Evolutionary conservation across 345 rosid genomes (phyloP).

Genomic region (Brassica juncea): DNA sequence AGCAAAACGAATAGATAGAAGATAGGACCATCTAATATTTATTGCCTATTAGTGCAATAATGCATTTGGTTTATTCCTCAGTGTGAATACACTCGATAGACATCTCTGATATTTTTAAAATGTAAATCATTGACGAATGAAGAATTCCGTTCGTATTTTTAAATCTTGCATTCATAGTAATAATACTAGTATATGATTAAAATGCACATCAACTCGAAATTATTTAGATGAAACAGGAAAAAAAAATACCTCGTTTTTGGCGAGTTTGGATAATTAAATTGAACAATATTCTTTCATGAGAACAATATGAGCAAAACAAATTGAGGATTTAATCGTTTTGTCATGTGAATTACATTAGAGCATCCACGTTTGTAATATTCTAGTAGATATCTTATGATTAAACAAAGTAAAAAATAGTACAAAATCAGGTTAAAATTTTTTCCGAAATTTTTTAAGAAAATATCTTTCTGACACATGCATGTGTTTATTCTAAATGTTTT

Average conservation of each 20-base stretch:
- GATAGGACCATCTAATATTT: not conserved
- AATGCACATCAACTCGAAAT: slow-evolving; percentile 11
- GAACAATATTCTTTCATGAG: not conserved
- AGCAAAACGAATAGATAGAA: not conserved
- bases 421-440: not conserved
- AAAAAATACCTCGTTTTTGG: not conserved
- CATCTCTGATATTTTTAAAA: not conserved
- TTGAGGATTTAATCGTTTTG: slow-evolving; percentile 15
- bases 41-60: not conserved
- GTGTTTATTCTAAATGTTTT: not conserved
- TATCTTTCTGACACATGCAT: not conserved
- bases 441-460: not conserved
- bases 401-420: not conserved
- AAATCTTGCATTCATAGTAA: not conserved
- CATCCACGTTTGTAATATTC: slow-evolving; percentile 28
- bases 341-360: slow-evolving; percentile 22
- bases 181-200: not conserved
- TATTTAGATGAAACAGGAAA: not conserved
- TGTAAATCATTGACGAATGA: not conserved
- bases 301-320: slow-evolving; percentile 11
- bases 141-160: not conserved
- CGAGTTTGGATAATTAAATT: not conserved
- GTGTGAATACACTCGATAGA: not conserved
- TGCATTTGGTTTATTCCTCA: not conserved
- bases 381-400: not conserved